Conservation (phyloP, 2,329 filamentous ascomycete species). For the Thermoascus crustaceus region DNA sequence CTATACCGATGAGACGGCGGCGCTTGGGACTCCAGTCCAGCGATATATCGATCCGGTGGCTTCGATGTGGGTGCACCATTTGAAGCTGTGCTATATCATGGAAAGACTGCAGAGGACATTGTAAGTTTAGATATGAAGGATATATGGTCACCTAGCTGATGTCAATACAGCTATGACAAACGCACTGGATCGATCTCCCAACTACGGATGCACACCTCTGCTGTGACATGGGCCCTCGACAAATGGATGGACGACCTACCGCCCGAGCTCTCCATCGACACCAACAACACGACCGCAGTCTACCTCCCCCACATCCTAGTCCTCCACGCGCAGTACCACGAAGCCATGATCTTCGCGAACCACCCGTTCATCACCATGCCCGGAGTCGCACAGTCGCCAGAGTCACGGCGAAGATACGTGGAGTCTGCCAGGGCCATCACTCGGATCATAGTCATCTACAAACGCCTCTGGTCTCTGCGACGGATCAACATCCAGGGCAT, state of each 20-base stretch:
- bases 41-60: conserved; percentile 8
- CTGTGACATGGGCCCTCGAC: conserved; percentile 7
- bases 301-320: conserved; percentile 13
- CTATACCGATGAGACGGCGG: conserved; percentile 5
- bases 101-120: conserved; percentile 10
- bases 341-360: conserved; percentile 13
- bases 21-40: not conserved
- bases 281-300: conserved; percentile 3
- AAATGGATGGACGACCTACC: conserved; percentile 9
- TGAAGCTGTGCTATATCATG: conserved; percentile 10
- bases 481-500: conserved; percentile 12
- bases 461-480: conserved; percentile 9
- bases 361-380: conserved; percentile 12
- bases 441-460: conserved; percentile 7
- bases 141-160: no score
- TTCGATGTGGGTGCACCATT: conserved; percentile 10
- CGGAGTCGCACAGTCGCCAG: not conserved
- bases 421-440: conserved; percentile 8
- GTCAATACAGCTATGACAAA: conserved; percentile 8
- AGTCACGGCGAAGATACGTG: conserved; percentile 7
- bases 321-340: conserved; percentile 11
- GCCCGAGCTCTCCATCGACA: conserved; percentile 4
- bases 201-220: conserved; percentile 6
- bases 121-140: no score
- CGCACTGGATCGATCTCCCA: conserved; percentile 7